Evolutionary conservation across 225 moss, liverwort and hornwort species (phyloP), one percentile per base, ranked within the genome.

Genomic region (Physcomitrium patens): DNA sequence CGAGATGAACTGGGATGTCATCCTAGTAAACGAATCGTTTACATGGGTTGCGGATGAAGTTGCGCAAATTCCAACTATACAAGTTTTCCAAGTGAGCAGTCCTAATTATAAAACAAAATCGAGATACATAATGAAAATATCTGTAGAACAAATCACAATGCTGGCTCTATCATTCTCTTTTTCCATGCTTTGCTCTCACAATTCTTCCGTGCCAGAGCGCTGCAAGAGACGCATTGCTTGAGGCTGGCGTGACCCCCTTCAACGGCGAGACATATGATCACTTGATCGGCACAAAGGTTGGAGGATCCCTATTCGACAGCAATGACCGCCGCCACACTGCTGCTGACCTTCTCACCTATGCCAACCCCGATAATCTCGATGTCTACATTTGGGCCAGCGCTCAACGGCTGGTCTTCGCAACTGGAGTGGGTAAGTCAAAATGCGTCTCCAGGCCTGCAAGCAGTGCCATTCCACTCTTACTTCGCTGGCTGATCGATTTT

Each of bases 1-100:
- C 49, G 60, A 76, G 9, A 50, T 76, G 11, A 77, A 79, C 0
- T 80, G 94, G 85, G 78, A 92, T 67, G 68, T 65, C 49, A 3
- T 22, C 7, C 64, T 88, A 10, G 96, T 91, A 24, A 90, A 86
- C 19, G 71, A 78, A 13, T 94, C 94, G 0, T 97, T 80, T 65
- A 72, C 27, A 12, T 97, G 96, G 96, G 92, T 91, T 17, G 77
- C 91, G 57, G 72, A 84, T 17, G 86, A 82, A 45, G 84, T 96
- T 14, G 88, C 87, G 12, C 76, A 85, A 41, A 78, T 97, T 57
- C 96, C 96, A 16, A 20, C 5, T 3, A 0, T 93, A 13, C 70
- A 82, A 14, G 65, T 78, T 12, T 97, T 94, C 50, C 96, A 87
- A 79, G 87, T 84, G 54, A 79, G 72, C 3, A 8, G 19, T 23